Base-by-base conservation (phyloP, 495 filamentous ascomycete genomes). In the Massariosphaeria phaeospora region DNA sequence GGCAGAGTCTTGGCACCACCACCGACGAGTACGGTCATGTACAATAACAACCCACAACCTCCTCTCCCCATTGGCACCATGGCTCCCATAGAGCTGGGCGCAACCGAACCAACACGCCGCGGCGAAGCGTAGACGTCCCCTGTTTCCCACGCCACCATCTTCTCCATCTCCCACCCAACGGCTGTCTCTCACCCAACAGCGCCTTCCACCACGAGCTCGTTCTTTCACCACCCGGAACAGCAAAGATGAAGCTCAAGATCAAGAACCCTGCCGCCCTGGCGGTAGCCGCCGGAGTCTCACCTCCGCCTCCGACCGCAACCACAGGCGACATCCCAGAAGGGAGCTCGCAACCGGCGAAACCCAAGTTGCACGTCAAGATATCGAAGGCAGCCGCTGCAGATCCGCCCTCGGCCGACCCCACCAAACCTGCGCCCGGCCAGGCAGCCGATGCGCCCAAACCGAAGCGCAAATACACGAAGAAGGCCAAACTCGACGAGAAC, bases 171-270 rank as follows among this genome's bases (percentile, higher is more conserved):
- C 35, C 35, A 39, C 35, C 20, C 35, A 7, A 6, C 35, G 20
- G 6, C 35, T 18, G n/a, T 39, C 35, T 5, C 35, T 5, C 5
- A 15, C 35, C 7, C n/a, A 5, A 8, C n/a, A 12, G 13, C 5
- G n/a, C n/a, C 35, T 18, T 18, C 40, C 13, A 43, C 11, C 20
- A 8, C 20, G 11, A 12, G 3, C 6, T 15, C 29, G 27, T 7
- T 15, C 15, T 34, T 15, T n/a, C 15, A 33, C 26, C 41, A 12
- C 8, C 25, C 35, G 15, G 10, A 18, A 24, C 29, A 7, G 24
- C 18, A 17, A 40, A 17, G 9, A 36, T 30, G 23, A 63, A 79
- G 66, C 76, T 83, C 44, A 81, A 76, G 60, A 70, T 84, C 23
- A 81, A 77, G 57, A 52, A 82, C 52, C 71, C 58, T 62, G 65